A percentile compares a stretch with the other conserved stretches of the same genome.
phyloP scores from a whole-genome alignment of 495 filamentous ascomycete species.

The Amphirosellinia nigrospora region DNA sequence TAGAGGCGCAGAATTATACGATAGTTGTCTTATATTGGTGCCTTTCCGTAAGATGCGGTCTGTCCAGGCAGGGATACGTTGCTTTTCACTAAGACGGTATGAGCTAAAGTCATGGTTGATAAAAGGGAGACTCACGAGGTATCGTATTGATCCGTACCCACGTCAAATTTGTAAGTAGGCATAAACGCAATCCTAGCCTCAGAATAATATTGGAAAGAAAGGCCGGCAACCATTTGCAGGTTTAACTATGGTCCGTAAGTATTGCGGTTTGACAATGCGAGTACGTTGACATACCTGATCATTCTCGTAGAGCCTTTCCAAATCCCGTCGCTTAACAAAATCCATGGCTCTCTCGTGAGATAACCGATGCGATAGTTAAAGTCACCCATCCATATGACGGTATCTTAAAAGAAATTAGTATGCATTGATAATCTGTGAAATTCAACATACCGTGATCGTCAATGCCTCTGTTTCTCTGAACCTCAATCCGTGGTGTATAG shows the following conservation, averaged over 20 bases:
- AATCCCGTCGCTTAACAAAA: conserved; percentile 70
- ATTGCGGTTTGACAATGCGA: conserved; percentile 13
- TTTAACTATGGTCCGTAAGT: conserved; percentile 67
- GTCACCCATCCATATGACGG: conserved; percentile 96
- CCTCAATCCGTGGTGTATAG: conserved; percentile 82
- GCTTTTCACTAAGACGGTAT: conserved; percentile 73
- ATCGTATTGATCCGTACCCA: conserved; percentile 87
- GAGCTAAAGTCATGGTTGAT: conserved; percentile 13
- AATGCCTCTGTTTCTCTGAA: conserved; percentile 87
- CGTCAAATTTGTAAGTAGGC: conserved; percentile 95
- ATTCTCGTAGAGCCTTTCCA: conserved; percentile 85
- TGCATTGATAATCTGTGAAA: neutral
- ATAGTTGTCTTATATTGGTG: conserved; percentile 75
- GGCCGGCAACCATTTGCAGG: conserved; percentile 91
- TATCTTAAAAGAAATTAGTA: conserved; percentile 53
- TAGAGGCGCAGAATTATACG: conserved; percentile 79
- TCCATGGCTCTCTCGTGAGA: conserved; percentile 78
- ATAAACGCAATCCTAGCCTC: conserved; percentile 83
- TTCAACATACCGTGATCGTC: conserved; percentile 73
- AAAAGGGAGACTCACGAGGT: conserved; percentile 69
- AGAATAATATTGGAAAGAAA: conserved; percentile 88
- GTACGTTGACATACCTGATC: conserved; percentile 71
- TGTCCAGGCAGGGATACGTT: conserved; percentile 95
- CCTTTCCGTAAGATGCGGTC: conserved; percentile 92
- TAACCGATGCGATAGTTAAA: conserved; percentile 98